Percentiles rank a stretch among this genome's conserved stretches.
Evolutionary conservation across 345 rosid genomes (phyloP).

Genomic region (Hibiscus mutabilis): DNA sequence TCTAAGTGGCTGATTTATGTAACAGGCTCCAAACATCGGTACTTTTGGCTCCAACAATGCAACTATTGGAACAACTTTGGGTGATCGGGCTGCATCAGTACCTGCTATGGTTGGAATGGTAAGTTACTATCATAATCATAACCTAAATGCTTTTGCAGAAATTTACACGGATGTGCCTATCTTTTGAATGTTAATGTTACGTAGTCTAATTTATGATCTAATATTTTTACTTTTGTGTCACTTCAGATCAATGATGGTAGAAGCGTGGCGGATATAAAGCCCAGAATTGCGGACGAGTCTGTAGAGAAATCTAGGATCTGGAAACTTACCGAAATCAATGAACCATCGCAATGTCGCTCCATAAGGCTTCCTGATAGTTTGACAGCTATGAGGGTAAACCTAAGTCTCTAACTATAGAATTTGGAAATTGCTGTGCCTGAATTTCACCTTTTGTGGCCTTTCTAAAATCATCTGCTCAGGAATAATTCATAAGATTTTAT

Average conservation of each 20-base stretch:
- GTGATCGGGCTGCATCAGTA: slow-evolving; percentile 43
- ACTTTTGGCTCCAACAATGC: slow-evolving; percentile 48
- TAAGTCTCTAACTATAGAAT: background rate
- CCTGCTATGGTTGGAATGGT: slow-evolving; percentile 58
- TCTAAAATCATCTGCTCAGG: background rate
- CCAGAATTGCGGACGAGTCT: slow-evolving; percentile 56
- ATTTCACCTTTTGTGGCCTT: background rate
- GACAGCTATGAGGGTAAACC: slow-evolving; percentile 49
- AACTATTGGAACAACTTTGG: slow-evolving; percentile 43
- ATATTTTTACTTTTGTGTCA: slow-evolving; percentile 13
- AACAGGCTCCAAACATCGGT: slow-evolving; percentile 40
- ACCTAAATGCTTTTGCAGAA: background rate
- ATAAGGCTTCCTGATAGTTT: slow-evolving; percentile 57
- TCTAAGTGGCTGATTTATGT: slow-evolving; percentile 12
- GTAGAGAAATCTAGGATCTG: slow-evolving; percentile 57
- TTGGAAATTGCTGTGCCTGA: background rate
- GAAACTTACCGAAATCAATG: slow-evolving; percentile 70
- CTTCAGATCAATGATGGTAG: slow-evolving; percentile 45
- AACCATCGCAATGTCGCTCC: slow-evolving; percentile 64
- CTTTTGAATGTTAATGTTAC: background rate
- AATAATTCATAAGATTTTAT: background rate
- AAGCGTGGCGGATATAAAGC: slow-evolving; percentile 50
- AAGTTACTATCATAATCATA: slow-evolving; percentile 20
- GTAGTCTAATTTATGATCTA: background rate
- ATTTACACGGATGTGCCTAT: background rate